Evolutionary conservation across 225 moss, liverwort and hornwort species (phyloP).

Genomic region (Thuidium tamariscinum): DNA sequence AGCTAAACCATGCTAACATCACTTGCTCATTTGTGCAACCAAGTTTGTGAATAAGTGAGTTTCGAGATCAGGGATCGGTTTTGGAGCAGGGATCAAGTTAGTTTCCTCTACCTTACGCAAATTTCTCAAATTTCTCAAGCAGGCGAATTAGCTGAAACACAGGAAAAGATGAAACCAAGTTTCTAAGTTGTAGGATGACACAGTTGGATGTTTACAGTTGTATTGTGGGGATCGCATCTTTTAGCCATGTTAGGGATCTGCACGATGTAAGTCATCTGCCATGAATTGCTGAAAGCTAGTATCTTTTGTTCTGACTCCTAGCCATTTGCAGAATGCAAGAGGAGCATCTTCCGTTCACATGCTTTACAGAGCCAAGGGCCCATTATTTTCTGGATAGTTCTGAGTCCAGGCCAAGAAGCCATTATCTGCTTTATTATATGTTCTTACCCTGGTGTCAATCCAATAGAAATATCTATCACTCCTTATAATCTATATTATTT

Average conservation of each 20-base stretch:
- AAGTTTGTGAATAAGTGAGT: neutral
- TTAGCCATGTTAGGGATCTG: neutral
- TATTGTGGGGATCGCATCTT: neutral
- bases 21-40: neutral
- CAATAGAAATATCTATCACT: neutral
- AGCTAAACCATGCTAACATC: neutral
- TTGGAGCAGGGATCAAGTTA: neutral
- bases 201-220: neutral
- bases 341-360: neutral
- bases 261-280: neutral
- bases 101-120: neutral
- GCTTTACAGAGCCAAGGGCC: neutral
- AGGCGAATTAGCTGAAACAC: neutral
- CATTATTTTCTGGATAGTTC: neutral
- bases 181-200: neutral
- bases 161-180: neutral
- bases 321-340: neutral
- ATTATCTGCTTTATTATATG: neutral
- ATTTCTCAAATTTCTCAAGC: neutral
- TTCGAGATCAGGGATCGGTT: neutral
- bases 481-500: neutral
- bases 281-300: neutral
- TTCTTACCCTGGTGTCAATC: neutral
- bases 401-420: neutral
- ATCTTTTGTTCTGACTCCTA: neutral